A percentile compares a stretch with the other conserved stretches of the same genome.
Evolutionary conservation across 768 basidiomycete genomes (phyloP).

Genomic region (Tylopilus subfusipes): DNA sequence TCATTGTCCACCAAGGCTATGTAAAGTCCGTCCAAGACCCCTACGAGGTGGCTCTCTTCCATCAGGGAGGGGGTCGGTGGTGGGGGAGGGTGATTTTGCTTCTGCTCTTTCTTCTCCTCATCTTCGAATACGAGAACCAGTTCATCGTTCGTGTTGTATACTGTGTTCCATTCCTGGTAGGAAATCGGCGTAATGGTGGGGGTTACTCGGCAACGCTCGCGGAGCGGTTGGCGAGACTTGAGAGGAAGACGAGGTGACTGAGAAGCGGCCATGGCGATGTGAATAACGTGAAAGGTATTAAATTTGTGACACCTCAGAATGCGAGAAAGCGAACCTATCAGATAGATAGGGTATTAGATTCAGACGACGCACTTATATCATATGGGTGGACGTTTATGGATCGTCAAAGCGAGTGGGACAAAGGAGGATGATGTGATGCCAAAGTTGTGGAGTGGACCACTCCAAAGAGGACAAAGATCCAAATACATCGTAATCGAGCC

Average conservation of each 20-base stretch:
- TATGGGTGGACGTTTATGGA: neutral
- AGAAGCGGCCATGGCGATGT: neutral
- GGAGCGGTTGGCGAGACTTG: slow-evolving; percentile 1
- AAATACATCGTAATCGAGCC: no score
- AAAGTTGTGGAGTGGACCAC: no score
- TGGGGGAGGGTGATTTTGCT: neutral
- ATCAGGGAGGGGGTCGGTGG: neutral
- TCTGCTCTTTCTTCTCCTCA: neutral
- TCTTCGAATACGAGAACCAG: slow-evolving; percentile 7
- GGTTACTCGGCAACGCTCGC: slow-evolving; percentile 3
- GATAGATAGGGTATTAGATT: neutral
- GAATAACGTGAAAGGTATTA: no score
- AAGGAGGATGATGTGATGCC: neutral
- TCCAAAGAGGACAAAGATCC: no score
- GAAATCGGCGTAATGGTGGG: slow-evolving; percentile 12
- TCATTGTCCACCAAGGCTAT: slow-evolving; percentile 20
- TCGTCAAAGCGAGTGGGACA: neutral
- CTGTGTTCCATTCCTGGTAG: neutral
- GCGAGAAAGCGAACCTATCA: neutral
- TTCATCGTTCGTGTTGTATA: neutral
- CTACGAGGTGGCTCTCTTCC: slow-evolving; percentile 6
- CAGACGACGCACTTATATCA: neutral
- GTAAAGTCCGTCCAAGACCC: slow-evolving; percentile 12
- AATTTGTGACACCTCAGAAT: neutral
- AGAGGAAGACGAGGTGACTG: neutral